These are phyloP conservation scores for Funneliformis geosporum DNA, from an alignment of 192 early-diverging fungal species.

Conservation along the genomic window DNA sequence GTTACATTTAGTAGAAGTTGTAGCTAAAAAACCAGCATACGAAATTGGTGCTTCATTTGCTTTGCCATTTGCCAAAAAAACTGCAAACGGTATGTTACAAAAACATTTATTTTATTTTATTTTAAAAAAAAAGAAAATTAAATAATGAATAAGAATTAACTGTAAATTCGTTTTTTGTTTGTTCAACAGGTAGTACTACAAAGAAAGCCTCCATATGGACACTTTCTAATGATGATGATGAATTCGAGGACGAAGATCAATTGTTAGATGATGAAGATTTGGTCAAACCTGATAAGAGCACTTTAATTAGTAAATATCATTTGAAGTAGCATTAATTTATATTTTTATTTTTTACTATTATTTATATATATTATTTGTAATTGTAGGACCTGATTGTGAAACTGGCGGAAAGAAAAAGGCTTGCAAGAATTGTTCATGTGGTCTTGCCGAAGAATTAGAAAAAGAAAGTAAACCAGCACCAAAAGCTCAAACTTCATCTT, in stretches of 20 bases:
- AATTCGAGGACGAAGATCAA: constrained; percentile 82
- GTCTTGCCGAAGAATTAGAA: constrained; percentile 73
- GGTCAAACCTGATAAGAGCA: constrained; percentile 64
- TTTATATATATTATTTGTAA: constrained; percentile 21
- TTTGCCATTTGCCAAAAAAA: constrained; percentile 80
- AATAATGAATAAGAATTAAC: too few species aligned
- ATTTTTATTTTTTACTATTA: constrained; percentile 9
- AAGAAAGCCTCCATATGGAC: constrained; percentile 68
- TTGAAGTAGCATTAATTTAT: too few species aligned
- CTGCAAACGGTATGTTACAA: constrained; percentile 1
- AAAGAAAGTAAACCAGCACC: constrained; percentile 50
- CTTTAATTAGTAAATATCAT: constrained; percentile 54
- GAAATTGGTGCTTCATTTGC: constrained; percentile 83
- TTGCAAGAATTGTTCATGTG: constrained; percentile 98
- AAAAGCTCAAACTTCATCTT: constrained; percentile 52
- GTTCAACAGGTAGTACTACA: constrained; percentile 36
- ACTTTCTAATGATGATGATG: constrained; percentile 71
- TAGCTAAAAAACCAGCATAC: constrained; percentile 79
- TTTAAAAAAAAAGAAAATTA: not conserved
- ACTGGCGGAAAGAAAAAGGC: constrained; percentile 79
- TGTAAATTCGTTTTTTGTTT: not conserved
- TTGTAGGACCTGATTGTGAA: constrained; percentile 64
- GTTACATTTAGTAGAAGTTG: constrained; percentile 51
- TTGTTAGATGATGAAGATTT: constrained; percentile 85
- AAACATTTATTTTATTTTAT: not conserved